Base-by-base conservation (phyloP, 768 basidiomycete genomes). In the Tulasnella sp. region DNA sequence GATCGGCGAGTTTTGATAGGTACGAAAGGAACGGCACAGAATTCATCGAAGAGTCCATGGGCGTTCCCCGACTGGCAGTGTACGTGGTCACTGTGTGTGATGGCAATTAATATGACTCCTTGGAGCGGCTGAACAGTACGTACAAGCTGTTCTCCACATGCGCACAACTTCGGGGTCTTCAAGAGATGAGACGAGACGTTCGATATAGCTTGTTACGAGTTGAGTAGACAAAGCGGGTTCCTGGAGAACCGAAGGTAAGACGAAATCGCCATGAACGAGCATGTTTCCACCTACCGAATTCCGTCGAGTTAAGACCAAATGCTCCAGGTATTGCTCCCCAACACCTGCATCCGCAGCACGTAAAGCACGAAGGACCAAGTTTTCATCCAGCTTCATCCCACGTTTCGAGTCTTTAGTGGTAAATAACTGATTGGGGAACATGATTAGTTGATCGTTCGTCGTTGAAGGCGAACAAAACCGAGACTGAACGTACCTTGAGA, bases 311-410 rank as follows among this genome's bases (percentile, higher is more conserved):
- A 97, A 83, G 2, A 96, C 89, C 0, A 96, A 84, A 82, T 94
- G 89, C 80, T 97, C 95, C 3, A 97, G 84, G 81, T 90, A 96
- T 78, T 88, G 87, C 42, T 86, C 85, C 1, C 89, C 93, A 25
- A 91, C 91, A 8, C 82, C 83, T n/a, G 87, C 81, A 81, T 87
- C 89, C 19, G 89, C 87, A 15, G 85, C 84, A 34, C 86, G 83
- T 22, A 93, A 86, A 77, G 90, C 87, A 58, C 87, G 83, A 42
- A 92, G 82, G 74, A 91, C 81, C 0, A 82, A 80, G 4, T 87
- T 80, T 76, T 94, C 92, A 70, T 94, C 92, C 2, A 87, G 84
- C 78, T 86, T 87, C 54, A 89, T 86, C 52, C 85, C 85, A 37
- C 89, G 87, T 81, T 90, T 91, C 5, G 85, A 79, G 69, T 89